These are phyloP conservation scores for Discostella stelligeroides DNA, from an alignment of 108 stramenopile species.

Conservation along the genomic window DNA sequence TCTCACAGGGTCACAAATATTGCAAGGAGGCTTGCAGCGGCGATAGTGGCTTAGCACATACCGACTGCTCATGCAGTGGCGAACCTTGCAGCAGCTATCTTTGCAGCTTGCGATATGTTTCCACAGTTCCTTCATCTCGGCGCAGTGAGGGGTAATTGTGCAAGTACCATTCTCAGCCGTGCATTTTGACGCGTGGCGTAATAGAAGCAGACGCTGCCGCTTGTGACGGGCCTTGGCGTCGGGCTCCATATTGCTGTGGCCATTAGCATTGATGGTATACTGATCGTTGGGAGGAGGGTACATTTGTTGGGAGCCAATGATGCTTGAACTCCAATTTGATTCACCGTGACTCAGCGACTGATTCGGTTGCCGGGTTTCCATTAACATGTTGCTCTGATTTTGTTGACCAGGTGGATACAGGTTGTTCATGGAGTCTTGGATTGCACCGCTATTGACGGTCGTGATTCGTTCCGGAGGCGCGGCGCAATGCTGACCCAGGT, in stretches of 20 bases:
- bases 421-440: conserved; percentile 12
- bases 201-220: conserved; percentile 94
- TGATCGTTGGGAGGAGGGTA: conserved; percentile 14
- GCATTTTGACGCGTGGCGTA: conserved; percentile 98
- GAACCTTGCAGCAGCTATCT: conserved; percentile 89
- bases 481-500: conserved; percentile 6
- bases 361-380: conserved; percentile 13
- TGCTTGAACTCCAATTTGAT: conserved; percentile 3
- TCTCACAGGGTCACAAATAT: conserved; percentile 95
- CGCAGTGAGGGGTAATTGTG: conserved; percentile 95
- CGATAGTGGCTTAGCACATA: conserved; percentile 98
- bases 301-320: conserved; percentile 1
- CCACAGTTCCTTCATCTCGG: conserved; percentile 97
- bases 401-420: conserved; percentile 21
- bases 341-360: neutral
- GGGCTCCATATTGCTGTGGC: conserved; percentile 33
- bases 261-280: conserved; percentile 12
- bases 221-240: conserved; percentile 94
- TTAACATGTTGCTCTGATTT: conserved; percentile 16
- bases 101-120: conserved; percentile 98
- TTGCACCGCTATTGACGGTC: conserved; percentile 8
- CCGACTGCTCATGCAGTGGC: conserved; percentile 97
- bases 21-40: conserved; percentile 90
- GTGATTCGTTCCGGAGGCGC: conserved; percentile 13
- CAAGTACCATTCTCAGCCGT: conserved; percentile 77